Evolutionary conservation across 768 basidiomycete genomes (phyloP).

Genomic region (Auricularia auricula-judae): DNA sequence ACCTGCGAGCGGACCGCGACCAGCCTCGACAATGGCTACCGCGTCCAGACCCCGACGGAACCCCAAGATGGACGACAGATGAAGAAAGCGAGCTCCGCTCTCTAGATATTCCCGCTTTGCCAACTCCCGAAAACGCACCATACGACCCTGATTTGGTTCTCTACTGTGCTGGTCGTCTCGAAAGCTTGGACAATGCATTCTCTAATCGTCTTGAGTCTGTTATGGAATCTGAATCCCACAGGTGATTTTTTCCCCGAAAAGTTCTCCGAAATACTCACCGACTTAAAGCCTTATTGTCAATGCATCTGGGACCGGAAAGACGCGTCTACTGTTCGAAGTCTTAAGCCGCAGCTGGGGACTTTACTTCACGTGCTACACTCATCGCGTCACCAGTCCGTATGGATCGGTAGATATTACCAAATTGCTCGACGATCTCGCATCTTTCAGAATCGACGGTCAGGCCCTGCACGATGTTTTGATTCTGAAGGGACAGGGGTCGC

Average conservation of each 20-base stretch:
- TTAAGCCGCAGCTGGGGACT: not conserved
- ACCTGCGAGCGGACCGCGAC: not conserved
- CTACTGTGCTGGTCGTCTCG: not conserved
- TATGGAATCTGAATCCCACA: not conserved
- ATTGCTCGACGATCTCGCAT: not conserved
- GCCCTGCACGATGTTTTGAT: not conserved
- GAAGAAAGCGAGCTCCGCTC: not conserved
- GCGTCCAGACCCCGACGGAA: not conserved
- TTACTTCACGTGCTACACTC: not conserved
- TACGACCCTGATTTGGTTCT: not conserved
- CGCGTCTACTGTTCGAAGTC: not conserved
- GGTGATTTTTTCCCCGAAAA: not conserved
- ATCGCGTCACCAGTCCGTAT: not conserved
- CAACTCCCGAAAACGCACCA: not conserved
- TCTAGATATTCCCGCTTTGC: not conserved
- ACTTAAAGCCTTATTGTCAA: not conserved
- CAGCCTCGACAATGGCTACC: not conserved
- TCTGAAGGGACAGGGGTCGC: not conserved
- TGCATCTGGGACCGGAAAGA: not conserved
- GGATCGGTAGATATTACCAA: not conserved
- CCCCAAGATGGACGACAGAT: not conserved
- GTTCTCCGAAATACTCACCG: not conserved
- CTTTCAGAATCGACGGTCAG: not conserved
- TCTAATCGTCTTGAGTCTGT: not conserved
- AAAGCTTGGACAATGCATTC: not conserved